phyloP scores from a whole-genome alignment of 805 yeast species.

The Cyberlindnera misumaiensis region DNA sequence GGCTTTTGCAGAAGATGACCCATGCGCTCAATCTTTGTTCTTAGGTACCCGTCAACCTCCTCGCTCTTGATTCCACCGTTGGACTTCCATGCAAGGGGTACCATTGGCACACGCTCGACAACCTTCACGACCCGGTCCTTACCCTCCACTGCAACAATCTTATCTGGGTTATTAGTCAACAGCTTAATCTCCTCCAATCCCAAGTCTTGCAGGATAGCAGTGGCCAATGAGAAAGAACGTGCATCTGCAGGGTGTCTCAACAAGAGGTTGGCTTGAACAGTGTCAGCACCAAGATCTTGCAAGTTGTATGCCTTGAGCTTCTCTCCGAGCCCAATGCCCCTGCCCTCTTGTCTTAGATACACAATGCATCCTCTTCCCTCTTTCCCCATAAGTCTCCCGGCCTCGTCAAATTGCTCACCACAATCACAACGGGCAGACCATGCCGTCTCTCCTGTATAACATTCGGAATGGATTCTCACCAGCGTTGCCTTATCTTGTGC shows the following conservation, averaged over 20 bases:
- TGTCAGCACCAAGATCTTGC: slow-evolving; percentile 97
- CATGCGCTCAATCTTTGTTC: slow-evolving; percentile 95
- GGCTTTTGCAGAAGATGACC: slow-evolving; percentile 76
- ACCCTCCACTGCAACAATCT: slow-evolving; percentile 92
- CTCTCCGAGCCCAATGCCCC: slow-evolving; percentile 98
- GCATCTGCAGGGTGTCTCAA: slow-evolving; percentile 97
- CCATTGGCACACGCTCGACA: slow-evolving; percentile 89
- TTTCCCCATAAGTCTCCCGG: slow-evolving; percentile 86
- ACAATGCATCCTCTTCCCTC: slow-evolving; percentile 91
- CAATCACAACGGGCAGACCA: slow-evolving; percentile 99
- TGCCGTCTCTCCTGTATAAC: slow-evolving; percentile 98
- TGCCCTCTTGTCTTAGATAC: slow-evolving; percentile 93
- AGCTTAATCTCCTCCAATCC: slow-evolving; percentile 67
- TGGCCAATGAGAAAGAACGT: slow-evolving; percentile 89
- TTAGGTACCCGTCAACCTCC: slow-evolving; percentile 88
- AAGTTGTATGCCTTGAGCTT: slow-evolving; percentile 93
- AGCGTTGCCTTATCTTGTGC: slow-evolving; percentile 41
- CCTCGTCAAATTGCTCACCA: slow-evolving; percentile 98
- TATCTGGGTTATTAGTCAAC: slow-evolving; percentile 93
- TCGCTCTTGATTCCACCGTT: slow-evolving; percentile 64
- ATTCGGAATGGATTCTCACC: slow-evolving; percentile 92
- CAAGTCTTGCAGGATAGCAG: slow-evolving; percentile 83
- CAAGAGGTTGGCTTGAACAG: slow-evolving; percentile 91
- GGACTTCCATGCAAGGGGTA: slow-evolving; percentile 83
- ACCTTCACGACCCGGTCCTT: slow-evolving; percentile 68